Evolutionary conservation across 1,284 basidiomycete genomes (phyloP), one percentile per base, ranked within the genome.

Genomic region (Tilletia caries): DNA sequence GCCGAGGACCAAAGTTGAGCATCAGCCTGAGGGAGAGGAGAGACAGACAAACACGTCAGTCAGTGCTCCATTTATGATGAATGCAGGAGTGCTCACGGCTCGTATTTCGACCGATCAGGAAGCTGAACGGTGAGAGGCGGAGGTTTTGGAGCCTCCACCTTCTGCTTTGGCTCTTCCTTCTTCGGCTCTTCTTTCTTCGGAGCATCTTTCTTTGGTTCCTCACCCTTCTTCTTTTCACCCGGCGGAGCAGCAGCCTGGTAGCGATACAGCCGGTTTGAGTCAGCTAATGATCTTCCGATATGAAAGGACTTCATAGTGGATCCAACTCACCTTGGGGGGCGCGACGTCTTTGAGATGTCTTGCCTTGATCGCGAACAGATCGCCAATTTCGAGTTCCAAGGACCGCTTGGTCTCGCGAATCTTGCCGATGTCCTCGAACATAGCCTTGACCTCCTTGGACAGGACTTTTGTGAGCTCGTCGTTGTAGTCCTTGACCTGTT

Each of bases 341-440:
- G 58, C 58, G 34, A 62, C 58, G 33, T 62, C 58, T 29, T 62
- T 62, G 32, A 62, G 58, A 62, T 62, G 58, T n/a, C 33, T 27
- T 6, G 48, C 65, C 69, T 79, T 79, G 68, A 79, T 77, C 29
- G 70, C 65, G 72, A 78, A 80, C 32, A 80, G 67, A 64, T 80
- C 78, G 0, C 76, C 73, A 46, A 80, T 79, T 54, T 80, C 78
- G 27, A 71, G 68, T 68, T 80, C 78, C 34, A 80, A 62, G 32
- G 71, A 70, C 2, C 75, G 43, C 52, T 80, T 80, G 4, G 73
- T 74, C 66, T 80, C 77, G 3, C 78, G 68, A 25, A 80, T 80
- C 74, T 75, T 77, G 44, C 77, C 78, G 6, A 80, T 77, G 41
- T 80, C 78, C 27, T 80, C 77, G 73, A 80, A 78, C 78, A 80